Percentiles rank a stretch among this genome's conserved stretches.
These are phyloP conservation scores for Pleurotus pulmonarius DNA, from an alignment of 768 basidiomycete species.

Conservation along the genomic window DNA sequence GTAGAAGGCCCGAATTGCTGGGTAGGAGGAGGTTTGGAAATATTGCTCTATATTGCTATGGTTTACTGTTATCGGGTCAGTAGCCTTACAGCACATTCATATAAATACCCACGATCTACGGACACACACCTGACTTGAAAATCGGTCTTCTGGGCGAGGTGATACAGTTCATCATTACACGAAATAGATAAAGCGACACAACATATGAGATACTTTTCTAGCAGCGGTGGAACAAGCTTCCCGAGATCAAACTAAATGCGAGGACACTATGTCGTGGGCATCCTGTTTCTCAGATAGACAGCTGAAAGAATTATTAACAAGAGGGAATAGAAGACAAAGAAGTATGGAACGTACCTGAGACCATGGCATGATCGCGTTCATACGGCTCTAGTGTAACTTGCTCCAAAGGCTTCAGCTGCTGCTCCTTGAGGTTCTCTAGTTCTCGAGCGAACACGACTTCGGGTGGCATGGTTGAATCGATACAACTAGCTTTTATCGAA, in stretches of 20 bases:
- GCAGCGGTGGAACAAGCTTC: background rate
- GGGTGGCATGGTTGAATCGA: slow-evolving; percentile 92
- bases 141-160: too few relatives aligned
- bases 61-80: too few relatives aligned
- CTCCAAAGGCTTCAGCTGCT: slow-evolving; percentile 89
- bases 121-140: too few relatives aligned
- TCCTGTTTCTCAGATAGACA: slow-evolving; percentile 3
- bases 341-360: slow-evolving; percentile 52
- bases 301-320: background rate
- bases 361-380: slow-evolving; percentile 89
- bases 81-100: too few relatives aligned
- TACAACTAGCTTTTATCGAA: slow-evolving; percentile 98
- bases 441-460: slow-evolving; percentile 88
- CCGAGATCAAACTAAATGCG: background rate
- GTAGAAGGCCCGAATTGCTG: too few relatives aligned
- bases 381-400: slow-evolving; percentile 95
- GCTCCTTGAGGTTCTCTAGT: slow-evolving; percentile 73
- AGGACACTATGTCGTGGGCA: background rate
- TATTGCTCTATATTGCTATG: too few relatives aligned
- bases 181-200: slow-evolving; percentile 2
- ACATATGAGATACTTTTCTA: background rate
- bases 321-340: background rate
- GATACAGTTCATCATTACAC: background rate
- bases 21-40: too few relatives aligned
- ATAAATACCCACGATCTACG: too few relatives aligned